Conservation (phyloP, 352 stramenopile species). For the Phytophthora megakarya region DNA sequence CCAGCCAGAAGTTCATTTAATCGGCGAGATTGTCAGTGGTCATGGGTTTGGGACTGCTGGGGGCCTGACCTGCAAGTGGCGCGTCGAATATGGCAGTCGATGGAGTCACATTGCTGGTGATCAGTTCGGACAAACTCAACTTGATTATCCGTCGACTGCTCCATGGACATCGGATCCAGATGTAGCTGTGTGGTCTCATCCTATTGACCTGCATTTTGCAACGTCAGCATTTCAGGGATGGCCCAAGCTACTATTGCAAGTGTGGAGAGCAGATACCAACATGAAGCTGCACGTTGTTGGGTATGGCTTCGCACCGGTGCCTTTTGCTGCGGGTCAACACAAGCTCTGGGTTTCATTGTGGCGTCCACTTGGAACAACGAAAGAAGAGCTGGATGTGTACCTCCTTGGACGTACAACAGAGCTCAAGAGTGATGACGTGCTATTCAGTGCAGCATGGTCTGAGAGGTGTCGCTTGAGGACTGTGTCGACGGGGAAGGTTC, state of each 20-base stretch:
- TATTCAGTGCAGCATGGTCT: constrained; percentile 61
- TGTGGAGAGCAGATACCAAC: constrained; percentile 58
- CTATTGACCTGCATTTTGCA: constrained; percentile 71
- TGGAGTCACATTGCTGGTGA: constrained; percentile 69
- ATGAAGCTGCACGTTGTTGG: constrained; percentile 56
- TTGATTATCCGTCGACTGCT: constrained; percentile 48
- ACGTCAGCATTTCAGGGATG: constrained; percentile 63
- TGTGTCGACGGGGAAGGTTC: constrained; percentile 58
- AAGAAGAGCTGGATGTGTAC: constrained; percentile 52
- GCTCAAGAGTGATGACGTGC: constrained; percentile 58
- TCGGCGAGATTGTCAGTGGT: constrained; percentile 69
- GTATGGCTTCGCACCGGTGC: constrained; percentile 65
- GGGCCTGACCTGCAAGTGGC: constrained; percentile 72
- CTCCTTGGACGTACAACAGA: constrained; percentile 62
- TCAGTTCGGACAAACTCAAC: constrained; percentile 64
- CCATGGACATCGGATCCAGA: constrained; percentile 31
- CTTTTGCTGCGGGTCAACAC: constrained; percentile 59
- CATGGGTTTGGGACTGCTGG: constrained; percentile 45
- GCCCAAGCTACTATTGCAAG: constrained; percentile 69
- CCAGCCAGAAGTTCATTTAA: constrained; percentile 73
- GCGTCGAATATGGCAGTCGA: constrained; percentile 59
- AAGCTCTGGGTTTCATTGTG: constrained; percentile 53
- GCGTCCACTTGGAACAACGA: constrained; percentile 58
- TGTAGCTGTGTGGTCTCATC: constrained; percentile 62
- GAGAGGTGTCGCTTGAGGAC: constrained; percentile 68